Percentiles rank a stretch among this genome's conserved stretches.
Evolutionary conservation across 306 rosid species (phyloP).

Genomic region (Fragaria nilgerrensis): DNA sequence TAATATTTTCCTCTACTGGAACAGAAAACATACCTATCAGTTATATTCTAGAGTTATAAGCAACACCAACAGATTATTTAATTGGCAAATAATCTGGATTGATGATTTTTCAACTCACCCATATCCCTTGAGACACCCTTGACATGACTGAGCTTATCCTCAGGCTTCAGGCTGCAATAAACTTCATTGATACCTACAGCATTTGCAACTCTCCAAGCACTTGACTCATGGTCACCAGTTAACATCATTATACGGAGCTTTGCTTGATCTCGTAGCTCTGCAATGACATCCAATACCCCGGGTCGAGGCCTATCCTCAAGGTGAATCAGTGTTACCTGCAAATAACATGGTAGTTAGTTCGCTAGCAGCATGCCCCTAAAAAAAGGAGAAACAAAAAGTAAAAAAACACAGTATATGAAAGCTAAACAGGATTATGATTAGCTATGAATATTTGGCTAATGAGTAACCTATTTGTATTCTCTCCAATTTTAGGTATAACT

Average conservation of each 20-base stretch:
- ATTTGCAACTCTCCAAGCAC: constrained; percentile 89
- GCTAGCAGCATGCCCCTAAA: not conserved
- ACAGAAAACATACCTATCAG: not conserved
- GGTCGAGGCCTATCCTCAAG: constrained; percentile 93
- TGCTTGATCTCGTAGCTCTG: constrained; percentile 65
- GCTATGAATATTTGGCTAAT: not conserved
- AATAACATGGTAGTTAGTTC: constrained; percentile 7
- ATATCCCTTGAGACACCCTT: constrained; percentile 81
- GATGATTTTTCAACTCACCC: constrained; percentile 43
- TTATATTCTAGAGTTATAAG: constrained; percentile 3
- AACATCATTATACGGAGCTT: constrained; percentile 86
- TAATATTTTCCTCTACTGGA: constrained; percentile 6
- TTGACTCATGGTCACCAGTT: constrained; percentile 87
- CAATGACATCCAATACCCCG: constrained; percentile 70
- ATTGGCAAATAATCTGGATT: not conserved
- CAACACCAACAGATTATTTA: not conserved
- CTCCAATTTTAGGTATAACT: not conserved
- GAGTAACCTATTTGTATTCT: not conserved
- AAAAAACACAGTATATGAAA: not conserved
- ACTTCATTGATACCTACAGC: constrained; percentile 86
- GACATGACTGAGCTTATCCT: constrained; percentile 87
- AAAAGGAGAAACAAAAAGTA: not conserved
- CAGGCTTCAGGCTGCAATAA: constrained; percentile 88
- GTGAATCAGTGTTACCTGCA: constrained; percentile 91
- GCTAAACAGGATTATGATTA: not conserved